Base-by-base conservation (phyloP, 2,329 filamentous ascomycete species). In the Chaetothyriales sp. region DNA sequence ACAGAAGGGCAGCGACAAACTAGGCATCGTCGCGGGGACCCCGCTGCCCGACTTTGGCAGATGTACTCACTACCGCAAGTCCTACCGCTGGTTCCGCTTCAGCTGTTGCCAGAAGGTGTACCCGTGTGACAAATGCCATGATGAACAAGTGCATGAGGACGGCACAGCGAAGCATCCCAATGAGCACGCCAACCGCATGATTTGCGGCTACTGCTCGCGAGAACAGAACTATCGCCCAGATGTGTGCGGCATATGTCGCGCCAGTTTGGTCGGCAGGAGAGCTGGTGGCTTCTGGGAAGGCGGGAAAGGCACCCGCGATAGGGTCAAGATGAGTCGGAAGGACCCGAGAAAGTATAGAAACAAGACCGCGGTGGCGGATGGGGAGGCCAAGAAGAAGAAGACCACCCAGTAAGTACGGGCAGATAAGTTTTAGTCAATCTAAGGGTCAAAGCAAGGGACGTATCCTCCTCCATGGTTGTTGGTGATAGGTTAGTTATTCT, bases 161-260 rank as follows among this genome's bases (percentile, higher is more conserved):
- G 74, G 70, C 15, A 74, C 69, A 8, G 78, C 80, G 59, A 80
- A 83, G 48, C 86, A 93, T 67, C 70, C 76, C 6, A 81, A 85
- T 57, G 86, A 92, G 68, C 86, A 86, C 74, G 86, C 86, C 6
- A 86, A 83, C 61, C 73, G 85, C 47, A 92, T 92, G 84, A 79
- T 90, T 36, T 90, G 71, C 64, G 83, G 83, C 5, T 84, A 76
- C 70, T 86, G 86, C 66, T 86, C 82, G 56, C 73, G 86, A 48
- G 86, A 93, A 70, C 85, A 90, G 68, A 80, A 80, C 57, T 93
- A 86, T 66, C 72, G 80, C 19, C 80, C 83, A 1, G 84, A 89
- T 62, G 80, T 82, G 54, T 93, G 86, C 64, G 74, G 71, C 1
- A 79, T 86, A 61, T 93, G 86, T 62, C 83, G 81, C 47, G 72